phyloP scores from a whole-genome alignment of 2,329 filamentous ascomycete genomes.

The Fusarium sp. region DNA sequence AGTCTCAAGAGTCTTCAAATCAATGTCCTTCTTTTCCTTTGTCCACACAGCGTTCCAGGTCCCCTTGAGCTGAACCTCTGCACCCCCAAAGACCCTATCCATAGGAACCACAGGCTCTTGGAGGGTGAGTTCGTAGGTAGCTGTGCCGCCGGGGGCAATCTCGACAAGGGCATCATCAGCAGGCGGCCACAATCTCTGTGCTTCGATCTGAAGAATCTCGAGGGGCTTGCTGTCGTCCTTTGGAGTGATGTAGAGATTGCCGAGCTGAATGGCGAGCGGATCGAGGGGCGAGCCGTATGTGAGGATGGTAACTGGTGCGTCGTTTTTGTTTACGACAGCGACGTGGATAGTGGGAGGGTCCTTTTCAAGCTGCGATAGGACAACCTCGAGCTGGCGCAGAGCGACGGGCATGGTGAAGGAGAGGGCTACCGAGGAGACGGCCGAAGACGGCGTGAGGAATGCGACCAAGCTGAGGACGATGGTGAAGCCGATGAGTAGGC shows the following conservation, averaged over 20 bases:
- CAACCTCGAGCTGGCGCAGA: slow-evolving; percentile 48
- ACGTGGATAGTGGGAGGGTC: slow-evolving; percentile 53
- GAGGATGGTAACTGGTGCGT: slow-evolving; percentile 54
- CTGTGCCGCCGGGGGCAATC: slow-evolving; percentile 52
- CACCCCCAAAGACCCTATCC: slow-evolving; percentile 48
- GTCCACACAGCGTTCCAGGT: slow-evolving; percentile 52
- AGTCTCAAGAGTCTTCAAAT: slow-evolving; percentile 34
- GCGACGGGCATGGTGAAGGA: slow-evolving; percentile 32
- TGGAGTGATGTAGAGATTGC: slow-evolving; percentile 55
- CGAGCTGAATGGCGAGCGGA: slow-evolving; percentile 54
- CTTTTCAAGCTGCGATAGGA: slow-evolving; percentile 48
- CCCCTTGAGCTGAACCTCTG: slow-evolving; percentile 52
- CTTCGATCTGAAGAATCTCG: slow-evolving; percentile 52
- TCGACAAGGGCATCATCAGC: slow-evolving; percentile 52
- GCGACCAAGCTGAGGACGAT: slow-evolving; percentile 38
- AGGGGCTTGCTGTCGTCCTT: slow-evolving; percentile 49
- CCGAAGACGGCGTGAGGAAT: slow-evolving; percentile 27
- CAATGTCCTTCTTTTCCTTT: slow-evolving; percentile 40
- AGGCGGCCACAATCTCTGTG: slow-evolving; percentile 57
- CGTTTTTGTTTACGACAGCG: slow-evolving; percentile 55
- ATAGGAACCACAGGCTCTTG: slow-evolving; percentile 51
- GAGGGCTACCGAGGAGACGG: slow-evolving; percentile 18
- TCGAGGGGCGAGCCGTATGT: slow-evolving; percentile 60
- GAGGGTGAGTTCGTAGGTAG: slow-evolving; percentile 52
- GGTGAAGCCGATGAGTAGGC: slow-evolving; percentile 38